A percentile compares a stretch with the other conserved stretches of the same genome.
These are phyloP conservation scores for Suillus bovinus DNA, from an alignment of 768 basidiomycete species.

Conservation along the genomic window DNA sequence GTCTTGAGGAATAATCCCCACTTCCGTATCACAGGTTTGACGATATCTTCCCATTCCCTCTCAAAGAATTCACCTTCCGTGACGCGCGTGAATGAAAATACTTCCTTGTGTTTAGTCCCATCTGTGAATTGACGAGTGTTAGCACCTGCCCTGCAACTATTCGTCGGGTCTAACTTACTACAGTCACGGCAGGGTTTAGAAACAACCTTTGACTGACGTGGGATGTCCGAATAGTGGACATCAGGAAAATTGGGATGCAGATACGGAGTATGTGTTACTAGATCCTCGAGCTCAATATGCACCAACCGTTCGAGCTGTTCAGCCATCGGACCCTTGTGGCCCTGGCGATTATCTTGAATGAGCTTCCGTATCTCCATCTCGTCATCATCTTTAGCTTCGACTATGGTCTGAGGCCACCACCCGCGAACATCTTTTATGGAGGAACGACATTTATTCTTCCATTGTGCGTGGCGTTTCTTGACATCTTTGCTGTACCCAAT, in stretches of 20 bases:
- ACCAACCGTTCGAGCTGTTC: constrained; percentile 78
- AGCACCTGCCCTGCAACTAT: neutral
- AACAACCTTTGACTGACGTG: constrained; percentile 15
- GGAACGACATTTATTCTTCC: constrained; percentile 78
- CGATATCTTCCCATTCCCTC: constrained; percentile 72
- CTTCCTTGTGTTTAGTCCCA: constrained; percentile 68
- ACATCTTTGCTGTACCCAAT: constrained; percentile 78
- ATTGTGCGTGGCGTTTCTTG: constrained; percentile 69
- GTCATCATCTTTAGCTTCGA: constrained; percentile 35
- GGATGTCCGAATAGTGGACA: constrained; percentile 31
- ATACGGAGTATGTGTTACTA: constrained; percentile 59
- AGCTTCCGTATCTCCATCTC: constrained; percentile 46
- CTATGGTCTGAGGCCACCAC: constrained; percentile 64
- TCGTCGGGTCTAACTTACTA: constrained; percentile 45
- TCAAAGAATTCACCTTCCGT: constrained; percentile 52
- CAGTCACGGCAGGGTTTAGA: constrained; percentile 43
- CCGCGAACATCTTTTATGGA: constrained; percentile 73
- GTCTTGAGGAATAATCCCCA: constrained; percentile 68
- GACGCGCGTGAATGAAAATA: constrained; percentile 70
- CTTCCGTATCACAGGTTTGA: constrained; percentile 72
- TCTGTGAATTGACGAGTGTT: constrained; percentile 34
- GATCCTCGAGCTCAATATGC: constrained; percentile 77
- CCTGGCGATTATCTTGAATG: constrained; percentile 62
- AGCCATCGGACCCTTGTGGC: constrained; percentile 61
- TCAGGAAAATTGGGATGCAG: constrained; percentile 50